Conservation (phyloP, 345 rosid species). For the Viola odorata region DNA sequence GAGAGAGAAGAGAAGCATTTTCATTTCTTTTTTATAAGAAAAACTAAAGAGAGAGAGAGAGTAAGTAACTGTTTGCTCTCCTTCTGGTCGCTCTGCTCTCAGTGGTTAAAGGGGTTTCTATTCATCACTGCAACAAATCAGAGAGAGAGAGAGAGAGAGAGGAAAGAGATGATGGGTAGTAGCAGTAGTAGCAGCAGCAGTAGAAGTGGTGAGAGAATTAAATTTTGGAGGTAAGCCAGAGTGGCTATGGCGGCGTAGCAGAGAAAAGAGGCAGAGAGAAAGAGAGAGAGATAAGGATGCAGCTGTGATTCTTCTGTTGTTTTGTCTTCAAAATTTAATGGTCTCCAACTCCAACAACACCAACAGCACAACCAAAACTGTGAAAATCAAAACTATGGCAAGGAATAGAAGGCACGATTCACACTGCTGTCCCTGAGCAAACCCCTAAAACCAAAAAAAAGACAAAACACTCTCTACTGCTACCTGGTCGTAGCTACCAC, state of each 20-base stretch:
- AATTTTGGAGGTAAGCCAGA: conserved; percentile 11
- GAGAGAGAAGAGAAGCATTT: conserved; percentile 13
- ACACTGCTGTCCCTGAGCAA: background rate
- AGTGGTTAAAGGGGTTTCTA: background rate
- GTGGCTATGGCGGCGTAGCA: conserved; percentile 72
- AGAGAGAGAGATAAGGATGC: too few relatives aligned
- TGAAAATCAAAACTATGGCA: conserved; percentile 7
- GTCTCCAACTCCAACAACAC: background rate
- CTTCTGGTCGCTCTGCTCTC: background rate
- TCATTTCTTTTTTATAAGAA: too few relatives aligned
- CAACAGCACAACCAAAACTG: conserved; percentile 7
- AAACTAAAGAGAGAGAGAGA: conserved; percentile 14
- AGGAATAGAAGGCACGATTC: conserved; percentile 6
- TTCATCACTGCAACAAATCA: background rate
- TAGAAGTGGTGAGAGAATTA: conserved; percentile 20
- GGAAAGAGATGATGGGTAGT: conserved; percentile 32
- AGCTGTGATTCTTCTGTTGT: background rate
- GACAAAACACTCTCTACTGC: background rate
- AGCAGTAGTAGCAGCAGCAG: conserved; percentile 31
- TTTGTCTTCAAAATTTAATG: conserved; percentile 23
- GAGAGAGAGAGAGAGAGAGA: conserved; percentile 15
- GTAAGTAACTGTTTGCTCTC: background rate
- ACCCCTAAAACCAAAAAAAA: background rate
- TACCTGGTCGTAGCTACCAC: background rate
- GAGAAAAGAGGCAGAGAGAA: conserved; percentile 36